phyloP scores from a whole-genome alignment of 495 filamentous ascomycete species.

The Penicillium fimorum region DNA sequence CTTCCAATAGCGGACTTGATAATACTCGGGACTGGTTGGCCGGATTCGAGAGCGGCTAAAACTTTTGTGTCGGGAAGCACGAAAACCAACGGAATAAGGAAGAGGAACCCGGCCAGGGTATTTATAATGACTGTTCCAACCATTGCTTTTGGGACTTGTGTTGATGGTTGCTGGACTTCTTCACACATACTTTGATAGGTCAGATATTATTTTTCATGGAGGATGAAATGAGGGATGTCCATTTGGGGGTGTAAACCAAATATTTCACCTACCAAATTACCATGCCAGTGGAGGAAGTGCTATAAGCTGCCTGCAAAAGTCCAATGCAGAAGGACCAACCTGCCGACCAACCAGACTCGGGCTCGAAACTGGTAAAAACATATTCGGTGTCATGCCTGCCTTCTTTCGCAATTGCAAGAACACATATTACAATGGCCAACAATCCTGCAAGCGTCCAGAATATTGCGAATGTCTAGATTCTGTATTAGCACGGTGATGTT shows the following conservation, averaged over 20 bases:
- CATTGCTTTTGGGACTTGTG: slow-evolving; percentile 64
- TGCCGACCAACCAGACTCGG: slow-evolving; percentile 53
- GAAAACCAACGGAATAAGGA: slow-evolving; percentile 58
- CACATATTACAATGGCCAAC: slow-evolving; percentile 54
- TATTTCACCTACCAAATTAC: slow-evolving; percentile 24
- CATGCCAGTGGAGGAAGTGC: slow-evolving; percentile 52
- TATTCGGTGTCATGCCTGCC: slow-evolving; percentile 45
- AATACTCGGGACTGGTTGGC: slow-evolving; percentile 28
- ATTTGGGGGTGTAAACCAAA: background rate
- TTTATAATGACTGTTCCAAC: slow-evolving; percentile 62
- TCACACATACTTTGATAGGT: slow-evolving; percentile 41
- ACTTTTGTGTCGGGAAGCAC: slow-evolving; percentile 54
- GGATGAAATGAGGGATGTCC: background rate
- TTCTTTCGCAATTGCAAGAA: slow-evolving; percentile 51
- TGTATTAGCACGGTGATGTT: slow-evolving; percentile 19
- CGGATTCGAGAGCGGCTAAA: slow-evolving; percentile 55
- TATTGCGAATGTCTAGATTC: slow-evolving; percentile 55
- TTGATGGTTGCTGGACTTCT: slow-evolving; percentile 62
- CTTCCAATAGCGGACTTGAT: slow-evolving; percentile 24
- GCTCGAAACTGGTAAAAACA: slow-evolving; percentile 57
- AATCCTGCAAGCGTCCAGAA: slow-evolving; percentile 57
- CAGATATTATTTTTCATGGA: background rate
- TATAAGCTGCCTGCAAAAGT: slow-evolving; percentile 53
- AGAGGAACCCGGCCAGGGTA: slow-evolving; percentile 61
- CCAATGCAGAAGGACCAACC: slow-evolving; percentile 58